These are phyloP conservation scores for Houttuynia cordata DNA, from an alignment of 164 flowering plant genomes.

Conservation along the genomic window DNA sequence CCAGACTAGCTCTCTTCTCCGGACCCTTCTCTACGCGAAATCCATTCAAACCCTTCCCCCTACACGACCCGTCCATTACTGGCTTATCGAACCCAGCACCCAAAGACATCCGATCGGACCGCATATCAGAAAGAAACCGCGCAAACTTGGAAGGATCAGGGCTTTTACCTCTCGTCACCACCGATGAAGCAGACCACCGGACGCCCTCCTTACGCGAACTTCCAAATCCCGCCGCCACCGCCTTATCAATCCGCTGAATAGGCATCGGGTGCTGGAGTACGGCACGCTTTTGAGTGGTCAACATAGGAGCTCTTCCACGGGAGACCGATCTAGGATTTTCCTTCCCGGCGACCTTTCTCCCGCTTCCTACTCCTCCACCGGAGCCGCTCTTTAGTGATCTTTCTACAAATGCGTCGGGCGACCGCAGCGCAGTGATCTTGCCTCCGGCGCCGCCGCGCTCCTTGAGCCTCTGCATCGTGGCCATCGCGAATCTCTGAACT, in stretches of 20 bases:
- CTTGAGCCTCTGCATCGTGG: constrained; percentile 29
- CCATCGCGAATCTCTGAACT: constrained; percentile 20
- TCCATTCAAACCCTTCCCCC: constrained; percentile 6
- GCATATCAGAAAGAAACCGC: constrained; percentile 35
- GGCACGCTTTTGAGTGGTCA: constrained; percentile 33
- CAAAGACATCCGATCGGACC: constrained; percentile 30
- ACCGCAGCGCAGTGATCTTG: constrained; percentile 19
- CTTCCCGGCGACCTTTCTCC: constrained; percentile 30
- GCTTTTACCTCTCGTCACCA: constrained; percentile 75
- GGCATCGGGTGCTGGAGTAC: constrained; percentile 25
- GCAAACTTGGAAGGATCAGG: constrained; percentile 60
- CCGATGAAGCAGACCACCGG: constrained; percentile 52
- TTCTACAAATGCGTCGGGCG: constrained; percentile 34
- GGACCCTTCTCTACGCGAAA: constrained; percentile 11
- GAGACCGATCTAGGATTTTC: constrained; percentile 39
- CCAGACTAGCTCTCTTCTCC: constrained; percentile 10
- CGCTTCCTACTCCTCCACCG: constrained; percentile 6
- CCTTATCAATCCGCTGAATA: constrained; percentile 39
- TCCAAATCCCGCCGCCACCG: constrained; percentile 11
- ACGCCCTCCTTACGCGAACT: constrained; percentile 8
- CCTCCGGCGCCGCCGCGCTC: constrained; percentile 36
- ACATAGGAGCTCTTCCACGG: constrained; percentile 10
- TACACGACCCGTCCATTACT: constrained; percentile 3
- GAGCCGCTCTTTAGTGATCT: constrained; percentile 17
- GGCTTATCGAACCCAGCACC: constrained; percentile 8